These are phyloP conservation scores for Colletotrichum tropicicola DNA, from an alignment of 2,329 filamentous ascomycete genomes.

Conservation along the genomic window DNA sequence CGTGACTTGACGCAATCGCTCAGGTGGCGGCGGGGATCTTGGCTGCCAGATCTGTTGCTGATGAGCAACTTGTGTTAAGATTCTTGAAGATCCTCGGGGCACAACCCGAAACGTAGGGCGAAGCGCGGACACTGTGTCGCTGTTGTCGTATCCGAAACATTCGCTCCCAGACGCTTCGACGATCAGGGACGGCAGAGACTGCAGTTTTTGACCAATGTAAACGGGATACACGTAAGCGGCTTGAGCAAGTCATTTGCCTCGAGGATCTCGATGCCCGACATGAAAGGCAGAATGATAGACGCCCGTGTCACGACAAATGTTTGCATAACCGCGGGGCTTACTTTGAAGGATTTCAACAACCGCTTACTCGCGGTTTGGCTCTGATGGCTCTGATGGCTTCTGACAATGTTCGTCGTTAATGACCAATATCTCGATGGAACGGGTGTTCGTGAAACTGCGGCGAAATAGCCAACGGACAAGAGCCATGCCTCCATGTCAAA, in stretches of 20 bases:
- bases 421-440: too few relatives aligned
- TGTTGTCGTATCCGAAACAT: not conserved
- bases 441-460: too few relatives aligned
- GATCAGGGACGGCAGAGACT: not conserved
- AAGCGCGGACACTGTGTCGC: not conserved
- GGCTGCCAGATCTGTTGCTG: not conserved
- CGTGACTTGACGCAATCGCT: not conserved
- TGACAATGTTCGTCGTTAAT: too few relatives aligned
- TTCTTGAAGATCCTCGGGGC: not conserved
- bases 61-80: not conserved
- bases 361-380: too few relatives aligned
- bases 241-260: not conserved
- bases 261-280: not conserved
- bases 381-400: too few relatives aligned
- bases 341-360: too few relatives aligned
- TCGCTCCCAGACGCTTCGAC: constrained; percentile 12
- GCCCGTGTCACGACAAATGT: not conserved
- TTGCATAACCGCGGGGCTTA: not conserved
- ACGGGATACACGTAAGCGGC: not conserved
- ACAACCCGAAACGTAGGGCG: not conserved
- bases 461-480: too few relatives aligned
- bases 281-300: not conserved
- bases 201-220: not conserved
- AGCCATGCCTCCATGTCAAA: too few relatives aligned
- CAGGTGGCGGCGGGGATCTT: not conserved